Evolutionary conservation across 1,139 yeast genomes (phyloP).

Genomic region (Arxiozyma heterogenica): DNA sequence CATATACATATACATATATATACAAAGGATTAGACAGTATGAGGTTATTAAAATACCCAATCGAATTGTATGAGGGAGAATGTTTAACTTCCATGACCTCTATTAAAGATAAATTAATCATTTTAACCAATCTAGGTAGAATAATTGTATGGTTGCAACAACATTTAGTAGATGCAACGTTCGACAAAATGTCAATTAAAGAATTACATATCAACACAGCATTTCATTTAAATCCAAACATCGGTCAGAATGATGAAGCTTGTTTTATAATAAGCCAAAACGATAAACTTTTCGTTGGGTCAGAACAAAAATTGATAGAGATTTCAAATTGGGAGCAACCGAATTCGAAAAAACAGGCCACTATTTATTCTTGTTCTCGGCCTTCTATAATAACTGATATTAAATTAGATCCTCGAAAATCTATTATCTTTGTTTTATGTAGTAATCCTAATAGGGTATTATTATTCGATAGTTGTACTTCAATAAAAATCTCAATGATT

Average conservation of each 20-base stretch:
- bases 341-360: slow-evolving; percentile 2
- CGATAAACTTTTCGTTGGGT: slow-evolving; percentile 17
- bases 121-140: slow-evolving; percentile 29
- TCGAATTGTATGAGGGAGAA: slow-evolving; percentile 6
- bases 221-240: slow-evolving; percentile 9
- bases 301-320: slow-evolving; percentile 18
- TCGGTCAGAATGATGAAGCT: slow-evolving; percentile 6
- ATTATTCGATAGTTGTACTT: slow-evolving; percentile 12
- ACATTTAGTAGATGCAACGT: slow-evolving; percentile 28
- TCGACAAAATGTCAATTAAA: slow-evolving; percentile 19
- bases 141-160: slow-evolving; percentile 36
- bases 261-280: slow-evolving; percentile 13
- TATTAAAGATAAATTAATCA: slow-evolving; percentile 15
- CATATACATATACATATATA: background rate
- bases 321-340: slow-evolving; percentile 13
- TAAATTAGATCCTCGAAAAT: slow-evolving; percentile 16
- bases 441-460: slow-evolving; percentile 19
- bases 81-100: slow-evolving; percentile 20
- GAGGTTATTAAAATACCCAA: slow-evolving; percentile 33
- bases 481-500: slow-evolving; percentile 13
- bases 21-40: slow-evolving; percentile 11
- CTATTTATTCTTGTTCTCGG: slow-evolving; percentile 11
- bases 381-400: slow-evolving; percentile 26
- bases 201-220: slow-evolving; percentile 10
- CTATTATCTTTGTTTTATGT: slow-evolving; percentile 17